These are phyloP conservation scores for Salvia sclarea DNA, from an alignment of 305 asterid genomes.

Conservation along the genomic window DNA sequence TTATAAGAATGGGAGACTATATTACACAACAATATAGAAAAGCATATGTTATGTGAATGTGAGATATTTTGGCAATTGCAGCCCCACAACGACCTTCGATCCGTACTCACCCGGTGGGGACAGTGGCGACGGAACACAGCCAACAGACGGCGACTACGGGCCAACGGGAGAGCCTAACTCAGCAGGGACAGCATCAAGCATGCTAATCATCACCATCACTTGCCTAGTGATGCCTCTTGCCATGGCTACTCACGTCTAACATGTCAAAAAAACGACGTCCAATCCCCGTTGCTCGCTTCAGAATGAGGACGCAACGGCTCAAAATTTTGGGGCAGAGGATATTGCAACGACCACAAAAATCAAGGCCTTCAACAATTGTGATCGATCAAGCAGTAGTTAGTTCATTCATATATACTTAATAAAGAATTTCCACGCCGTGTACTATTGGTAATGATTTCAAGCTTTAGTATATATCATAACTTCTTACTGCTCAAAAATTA, in stretches of 20 bases:
- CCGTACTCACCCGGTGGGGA: conserved; percentile 52
- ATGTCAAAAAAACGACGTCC: conserved; percentile 25
- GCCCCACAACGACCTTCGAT: conserved; percentile 45
- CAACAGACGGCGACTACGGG: conserved; percentile 55
- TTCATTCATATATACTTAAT: conserved; percentile 6
- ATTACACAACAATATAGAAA: no score
- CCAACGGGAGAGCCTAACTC: conserved; percentile 68
- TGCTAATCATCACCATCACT: conserved; percentile 28
- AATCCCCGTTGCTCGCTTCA: conserved; percentile 23
- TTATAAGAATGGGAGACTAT: no score
- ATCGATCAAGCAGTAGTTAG: conserved; percentile 23
- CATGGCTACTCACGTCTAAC: conserved; percentile 35
- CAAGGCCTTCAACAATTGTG: conserved; percentile 30
- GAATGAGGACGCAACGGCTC: conserved; percentile 21
- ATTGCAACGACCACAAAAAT: not conserved
- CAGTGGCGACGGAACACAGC: conserved; percentile 49
- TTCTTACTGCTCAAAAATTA: no score
- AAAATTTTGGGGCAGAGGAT: conserved; percentile 41
- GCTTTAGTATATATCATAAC: no score
- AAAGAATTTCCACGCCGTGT: conserved; percentile 13
- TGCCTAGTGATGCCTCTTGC: conserved; percentile 33
- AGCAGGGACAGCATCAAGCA: conserved; percentile 39
- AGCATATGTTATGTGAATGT: not conserved
- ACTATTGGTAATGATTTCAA: no score
- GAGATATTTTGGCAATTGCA: conserved; percentile 29